Conservation (phyloP, 1,284 basidiomycete genomes). For the Cryptococcus maquisensis region DNA sequence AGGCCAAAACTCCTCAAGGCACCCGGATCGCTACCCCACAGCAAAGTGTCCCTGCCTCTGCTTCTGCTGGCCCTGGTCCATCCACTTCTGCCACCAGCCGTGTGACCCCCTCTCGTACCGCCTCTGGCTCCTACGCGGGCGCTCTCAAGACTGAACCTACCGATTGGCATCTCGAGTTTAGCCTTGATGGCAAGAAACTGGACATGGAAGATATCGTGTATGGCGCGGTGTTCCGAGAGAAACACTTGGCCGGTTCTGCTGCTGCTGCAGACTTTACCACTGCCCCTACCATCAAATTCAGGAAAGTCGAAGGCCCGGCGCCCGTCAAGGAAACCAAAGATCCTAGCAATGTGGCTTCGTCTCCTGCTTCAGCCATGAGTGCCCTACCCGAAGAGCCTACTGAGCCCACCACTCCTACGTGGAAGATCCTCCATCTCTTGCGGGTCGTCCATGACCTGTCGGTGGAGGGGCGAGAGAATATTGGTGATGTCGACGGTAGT, state of each 20-base stretch:
- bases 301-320: conserved; percentile 80
- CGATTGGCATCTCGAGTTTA: conserved; percentile 97
- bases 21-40: conserved; percentile 84
- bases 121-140: conserved; percentile 77
- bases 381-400: conserved; percentile 66
- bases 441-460: conserved; percentile 77
- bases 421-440: conserved; percentile 85
- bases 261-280: conserved; percentile 10
- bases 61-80: neutral
- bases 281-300: conserved; percentile 67
- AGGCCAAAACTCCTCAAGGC: conserved; percentile 93
- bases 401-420: conserved; percentile 69
- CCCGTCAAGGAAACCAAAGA: conserved; percentile 38
- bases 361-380: conserved; percentile 36
- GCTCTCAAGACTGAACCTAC: conserved; percentile 85
- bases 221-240: conserved; percentile 73
- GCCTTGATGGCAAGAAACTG: conserved; percentile 77
- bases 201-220: conserved; percentile 89
- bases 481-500: conserved; percentile 38
- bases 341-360: conserved; percentile 16
- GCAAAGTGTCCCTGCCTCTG: conserved; percentile 32
- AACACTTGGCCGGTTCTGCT: conserved; percentile 2
- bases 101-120: conserved; percentile 45
- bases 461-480: conserved; percentile 51
- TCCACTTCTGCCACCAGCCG: conserved; percentile 23